Percentiles rank a stretch among this genome's conserved stretches.
These are phyloP conservation scores for Penicillium occitanis DNA, from an alignment of 2,329 filamentous ascomycete species.

Conservation along the genomic window DNA sequence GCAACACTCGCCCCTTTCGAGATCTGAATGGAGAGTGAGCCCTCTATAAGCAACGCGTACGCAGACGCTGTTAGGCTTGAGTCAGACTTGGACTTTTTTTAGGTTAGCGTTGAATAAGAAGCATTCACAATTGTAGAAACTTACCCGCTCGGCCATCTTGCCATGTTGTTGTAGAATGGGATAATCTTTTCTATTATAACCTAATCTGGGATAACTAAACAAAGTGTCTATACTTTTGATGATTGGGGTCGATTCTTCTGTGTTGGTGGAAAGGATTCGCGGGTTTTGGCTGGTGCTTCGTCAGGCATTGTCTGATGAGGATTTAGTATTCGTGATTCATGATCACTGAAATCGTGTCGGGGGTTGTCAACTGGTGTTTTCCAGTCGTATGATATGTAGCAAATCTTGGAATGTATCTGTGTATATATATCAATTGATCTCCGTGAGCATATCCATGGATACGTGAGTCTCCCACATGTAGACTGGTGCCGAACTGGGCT, in stretches of 20 bases:
- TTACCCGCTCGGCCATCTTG: neutral
- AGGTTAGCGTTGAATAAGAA: too few species aligned
- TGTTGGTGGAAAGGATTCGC: neutral
- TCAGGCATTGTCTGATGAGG: neutral
- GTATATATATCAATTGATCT: too few species aligned
- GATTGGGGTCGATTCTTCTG: neutral
- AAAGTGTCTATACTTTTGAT: neutral
- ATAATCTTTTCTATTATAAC: too few species aligned
- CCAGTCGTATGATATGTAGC: too few species aligned
- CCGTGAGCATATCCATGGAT: too few species aligned
- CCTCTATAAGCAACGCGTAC: neutral
- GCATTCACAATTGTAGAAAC: too few species aligned
- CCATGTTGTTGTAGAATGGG: neutral
- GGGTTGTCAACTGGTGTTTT: too few species aligned
- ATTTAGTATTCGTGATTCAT: neutral
- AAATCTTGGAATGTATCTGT: too few species aligned
- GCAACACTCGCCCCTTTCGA: neutral
- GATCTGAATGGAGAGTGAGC: neutral
- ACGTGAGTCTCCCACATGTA: too few species aligned
- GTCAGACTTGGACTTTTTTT: neutral
- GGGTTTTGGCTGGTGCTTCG: neutral
- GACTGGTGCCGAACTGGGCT: neutral
- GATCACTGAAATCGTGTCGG: too few species aligned
- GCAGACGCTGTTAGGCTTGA: neutral
- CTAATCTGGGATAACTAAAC: too few species aligned